A percentile compares a stretch with the other conserved stretches of the same genome.
Conservation (phyloP, 768 basidiomycete species). For the Paxillus ammoniavirescens region DNA sequence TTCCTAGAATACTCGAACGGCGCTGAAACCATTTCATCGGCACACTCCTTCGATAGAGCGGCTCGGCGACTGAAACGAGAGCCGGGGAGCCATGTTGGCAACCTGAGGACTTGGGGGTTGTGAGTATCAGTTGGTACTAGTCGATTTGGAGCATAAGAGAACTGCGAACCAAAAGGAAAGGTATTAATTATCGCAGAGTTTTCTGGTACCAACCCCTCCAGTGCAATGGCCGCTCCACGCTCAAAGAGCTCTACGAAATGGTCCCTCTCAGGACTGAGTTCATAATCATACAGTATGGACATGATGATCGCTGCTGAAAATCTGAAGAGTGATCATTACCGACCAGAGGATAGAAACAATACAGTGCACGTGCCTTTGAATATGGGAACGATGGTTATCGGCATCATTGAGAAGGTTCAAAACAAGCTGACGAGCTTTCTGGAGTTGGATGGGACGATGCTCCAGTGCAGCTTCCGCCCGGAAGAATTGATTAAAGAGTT, state of each 20-base stretch:
- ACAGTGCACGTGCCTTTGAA: not conserved
- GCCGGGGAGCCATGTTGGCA: constrained; percentile 37
- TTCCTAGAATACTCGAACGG: not conserved
- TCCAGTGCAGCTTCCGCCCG: not conserved
- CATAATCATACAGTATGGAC: constrained; percentile 36
- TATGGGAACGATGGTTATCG: not conserved
- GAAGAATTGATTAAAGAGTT: constrained; percentile 3
- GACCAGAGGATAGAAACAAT: not conserved
- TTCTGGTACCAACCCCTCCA: constrained; percentile 1
- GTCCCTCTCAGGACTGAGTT: constrained; percentile 31
- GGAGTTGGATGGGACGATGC: not conserved
- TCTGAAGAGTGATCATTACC: constrained; percentile 12
- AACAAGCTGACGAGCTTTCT: constrained; percentile 3
- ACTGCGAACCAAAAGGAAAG: constrained; percentile 2
- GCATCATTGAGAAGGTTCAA: not conserved
- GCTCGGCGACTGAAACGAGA: constrained; percentile 29
- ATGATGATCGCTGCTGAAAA: constrained; percentile 32
- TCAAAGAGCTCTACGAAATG: constrained; percentile 28
- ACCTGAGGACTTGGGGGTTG: not conserved
- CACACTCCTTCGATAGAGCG: not conserved
- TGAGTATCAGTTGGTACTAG: not conserved
- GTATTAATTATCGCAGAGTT: not conserved
- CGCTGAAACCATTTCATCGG: not conserved
- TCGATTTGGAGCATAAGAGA: not conserved
- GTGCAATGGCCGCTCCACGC: constrained; percentile 7